Evolutionary conservation across 139 green algal species (phyloP).

Genomic region (Chlamydomonas sphaeroides): DNA sequence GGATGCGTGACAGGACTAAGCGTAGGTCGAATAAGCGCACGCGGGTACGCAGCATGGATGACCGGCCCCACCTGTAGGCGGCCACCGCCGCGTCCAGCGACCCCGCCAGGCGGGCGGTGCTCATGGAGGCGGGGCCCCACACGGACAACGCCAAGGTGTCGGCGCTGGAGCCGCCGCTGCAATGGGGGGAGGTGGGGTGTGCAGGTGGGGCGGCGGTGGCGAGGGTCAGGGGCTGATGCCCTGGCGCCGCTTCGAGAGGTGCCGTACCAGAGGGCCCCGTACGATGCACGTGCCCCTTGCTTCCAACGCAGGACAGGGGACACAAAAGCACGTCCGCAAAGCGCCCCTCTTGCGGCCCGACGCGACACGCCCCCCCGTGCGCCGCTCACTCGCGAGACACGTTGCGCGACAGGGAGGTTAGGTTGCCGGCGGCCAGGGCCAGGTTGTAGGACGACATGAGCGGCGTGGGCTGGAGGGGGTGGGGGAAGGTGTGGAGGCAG

Average conservation of each 20-base stretch:
- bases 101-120: not conserved
- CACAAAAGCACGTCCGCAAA: too few relatives aligned
- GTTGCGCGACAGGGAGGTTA: slow-evolving; percentile 7
- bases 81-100: slow-evolving; percentile 14
- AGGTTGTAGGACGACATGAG: slow-evolving; percentile 61
- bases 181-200: not conserved
- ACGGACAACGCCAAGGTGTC: not conserved
- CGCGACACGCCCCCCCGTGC: too few relatives aligned
- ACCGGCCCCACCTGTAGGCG: slow-evolving; percentile 16
- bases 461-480: slow-evolving; percentile 25
- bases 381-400: not conserved
- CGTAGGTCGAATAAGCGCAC: too few relatives aligned
- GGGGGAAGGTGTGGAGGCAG: too few relatives aligned
- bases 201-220: not conserved
- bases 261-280: too few relatives aligned
- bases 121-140: slow-evolving; percentile 33
- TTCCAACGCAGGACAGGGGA: too few relatives aligned
- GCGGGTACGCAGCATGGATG: too few relatives aligned
- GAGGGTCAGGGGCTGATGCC: too few relatives aligned
- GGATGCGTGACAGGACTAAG: too few relatives aligned
- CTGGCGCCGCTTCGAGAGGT: too few relatives aligned
- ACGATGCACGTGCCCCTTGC: too few relatives aligned
- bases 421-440: slow-evolving; percentile 42
- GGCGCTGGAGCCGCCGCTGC: not conserved
- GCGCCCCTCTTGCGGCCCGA: too few relatives aligned